Conservation (phyloP, 495 filamentous ascomycete genomes). For the Talaromyces nanjingensis region DNA sequence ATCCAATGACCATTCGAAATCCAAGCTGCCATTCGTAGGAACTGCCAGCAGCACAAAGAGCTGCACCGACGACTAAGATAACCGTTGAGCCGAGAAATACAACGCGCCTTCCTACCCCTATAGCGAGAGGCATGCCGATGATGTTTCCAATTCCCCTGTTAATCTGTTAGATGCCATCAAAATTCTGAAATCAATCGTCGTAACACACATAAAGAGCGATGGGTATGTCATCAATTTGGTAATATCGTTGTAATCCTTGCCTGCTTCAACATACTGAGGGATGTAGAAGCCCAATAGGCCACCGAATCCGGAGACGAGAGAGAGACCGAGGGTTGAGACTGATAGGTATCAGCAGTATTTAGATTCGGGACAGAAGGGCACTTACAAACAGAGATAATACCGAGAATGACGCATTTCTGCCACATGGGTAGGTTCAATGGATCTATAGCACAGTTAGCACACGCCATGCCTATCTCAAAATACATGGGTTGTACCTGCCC, state of each 20-base stretch:
- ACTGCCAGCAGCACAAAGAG: conserved; percentile 16
- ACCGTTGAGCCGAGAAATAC: conserved; percentile 25
- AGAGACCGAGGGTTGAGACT: conserved; percentile 23
- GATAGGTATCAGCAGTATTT: not conserved
- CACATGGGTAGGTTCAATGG: conserved; percentile 23
- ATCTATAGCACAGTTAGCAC: conserved; percentile 12
- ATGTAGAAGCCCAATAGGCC: conserved; percentile 22
- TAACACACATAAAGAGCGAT: conserved; percentile 20
- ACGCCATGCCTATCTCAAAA: not conserved
- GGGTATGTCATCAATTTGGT: conserved; percentile 28
- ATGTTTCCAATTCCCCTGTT: conserved; percentile 31
- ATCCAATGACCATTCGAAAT: conserved; percentile 22
- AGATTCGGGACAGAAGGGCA: conserved; percentile 11
- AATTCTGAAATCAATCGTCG: not conserved
- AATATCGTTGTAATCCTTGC: conserved; percentile 21
- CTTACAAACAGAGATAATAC: conserved; percentile 24
- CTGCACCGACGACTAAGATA: conserved; percentile 17
- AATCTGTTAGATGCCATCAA: not conserved
- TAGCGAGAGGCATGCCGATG: conserved; percentile 33
- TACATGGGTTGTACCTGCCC: conserved; percentile 8
- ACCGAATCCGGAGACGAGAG: conserved; percentile 24
- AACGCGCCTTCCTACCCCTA: conserved; percentile 31
- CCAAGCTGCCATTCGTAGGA: conserved; percentile 24
- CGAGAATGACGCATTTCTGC: conserved; percentile 20
- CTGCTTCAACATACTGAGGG: conserved; percentile 13